These are phyloP conservation scores for Mortierella hygrophila DNA, from an alignment of 192 early-diverging fungal species.

Conservation along the genomic window DNA sequence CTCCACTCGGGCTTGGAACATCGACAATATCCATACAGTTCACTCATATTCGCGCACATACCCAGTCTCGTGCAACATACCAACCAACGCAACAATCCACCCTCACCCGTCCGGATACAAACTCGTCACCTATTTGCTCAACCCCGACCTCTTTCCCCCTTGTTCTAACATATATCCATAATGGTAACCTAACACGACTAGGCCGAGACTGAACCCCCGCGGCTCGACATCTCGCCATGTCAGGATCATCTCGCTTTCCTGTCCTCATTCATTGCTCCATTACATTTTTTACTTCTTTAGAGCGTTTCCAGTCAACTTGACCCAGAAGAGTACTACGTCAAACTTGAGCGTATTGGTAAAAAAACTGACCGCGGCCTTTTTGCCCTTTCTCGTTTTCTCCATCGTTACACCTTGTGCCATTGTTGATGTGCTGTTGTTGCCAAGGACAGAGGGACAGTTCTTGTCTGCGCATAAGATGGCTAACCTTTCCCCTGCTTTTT, in stretches of 20 bases:
- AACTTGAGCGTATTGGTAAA: slow-evolving; percentile 77
- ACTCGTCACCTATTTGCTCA: background rate
- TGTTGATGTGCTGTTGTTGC: background rate
- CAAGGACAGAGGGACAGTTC: background rate
- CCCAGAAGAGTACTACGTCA: slow-evolving; percentile 74
- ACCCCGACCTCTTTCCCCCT: background rate
- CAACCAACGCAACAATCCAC: background rate
- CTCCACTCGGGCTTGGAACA: background rate
- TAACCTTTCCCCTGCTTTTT: background rate
- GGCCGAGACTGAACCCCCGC: background rate
- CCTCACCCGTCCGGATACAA: background rate
- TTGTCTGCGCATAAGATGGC: background rate
- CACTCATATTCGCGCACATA: background rate
- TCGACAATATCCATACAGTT: no score
- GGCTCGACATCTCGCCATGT: background rate
- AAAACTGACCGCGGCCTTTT: background rate
- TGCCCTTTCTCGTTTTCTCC: background rate
- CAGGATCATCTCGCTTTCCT: background rate
- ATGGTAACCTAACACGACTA: background rate
- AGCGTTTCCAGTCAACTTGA: slow-evolving; percentile 61
- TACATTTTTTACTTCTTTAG: slow-evolving; percentile 11
- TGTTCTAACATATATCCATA: background rate
- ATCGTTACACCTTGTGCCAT: slow-evolving; percentile 19
- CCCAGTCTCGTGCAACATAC: background rate
- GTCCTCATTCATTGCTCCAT: background rate